These are phyloP conservation scores for Calonectria hongkongensis DNA, from an alignment of 2,329 filamentous ascomycete species.

Conservation along the genomic window DNA sequence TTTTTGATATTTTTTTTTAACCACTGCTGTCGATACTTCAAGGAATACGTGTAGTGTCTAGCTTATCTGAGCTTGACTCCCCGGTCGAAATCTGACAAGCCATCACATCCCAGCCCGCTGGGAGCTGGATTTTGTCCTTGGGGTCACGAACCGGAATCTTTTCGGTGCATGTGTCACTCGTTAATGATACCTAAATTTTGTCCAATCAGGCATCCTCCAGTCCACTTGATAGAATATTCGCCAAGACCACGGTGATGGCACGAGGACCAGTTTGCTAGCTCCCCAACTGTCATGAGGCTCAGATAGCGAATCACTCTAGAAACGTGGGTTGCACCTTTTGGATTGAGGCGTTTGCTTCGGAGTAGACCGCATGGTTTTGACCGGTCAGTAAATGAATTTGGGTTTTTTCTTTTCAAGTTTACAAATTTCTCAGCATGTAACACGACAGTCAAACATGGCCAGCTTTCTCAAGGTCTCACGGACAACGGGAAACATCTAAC, in stretches of 20 bases:
- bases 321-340: conserved; percentile 10
- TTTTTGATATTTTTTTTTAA: neutral
- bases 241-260: conserved; percentile 31
- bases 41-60: neutral
- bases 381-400: conserved; percentile 8
- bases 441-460: conserved; percentile 43
- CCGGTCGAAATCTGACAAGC: neutral
- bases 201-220: neutral
- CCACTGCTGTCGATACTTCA: neutral
- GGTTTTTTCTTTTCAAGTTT: conserved; percentile 5
- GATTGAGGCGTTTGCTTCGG: neutral
- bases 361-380: neutral
- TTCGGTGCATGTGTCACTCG: conserved; percentile 23
- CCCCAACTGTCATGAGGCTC: conserved; percentile 1
- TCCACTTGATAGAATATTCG: neutral
- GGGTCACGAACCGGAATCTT: conserved; percentile 20
- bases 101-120: neutral
- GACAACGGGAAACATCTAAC: conserved; percentile 37
- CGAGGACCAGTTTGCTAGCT: conserved; percentile 21
- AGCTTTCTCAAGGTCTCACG: conserved; percentile 45
- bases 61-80: neutral
- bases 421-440: conserved; percentile 41
- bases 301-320: conserved; percentile 12
- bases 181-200: neutral
- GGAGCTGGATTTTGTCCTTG: neutral